Conservation (phyloP, 495 filamentous ascomycete species). For the Venustampulla echinocandica region DNA sequence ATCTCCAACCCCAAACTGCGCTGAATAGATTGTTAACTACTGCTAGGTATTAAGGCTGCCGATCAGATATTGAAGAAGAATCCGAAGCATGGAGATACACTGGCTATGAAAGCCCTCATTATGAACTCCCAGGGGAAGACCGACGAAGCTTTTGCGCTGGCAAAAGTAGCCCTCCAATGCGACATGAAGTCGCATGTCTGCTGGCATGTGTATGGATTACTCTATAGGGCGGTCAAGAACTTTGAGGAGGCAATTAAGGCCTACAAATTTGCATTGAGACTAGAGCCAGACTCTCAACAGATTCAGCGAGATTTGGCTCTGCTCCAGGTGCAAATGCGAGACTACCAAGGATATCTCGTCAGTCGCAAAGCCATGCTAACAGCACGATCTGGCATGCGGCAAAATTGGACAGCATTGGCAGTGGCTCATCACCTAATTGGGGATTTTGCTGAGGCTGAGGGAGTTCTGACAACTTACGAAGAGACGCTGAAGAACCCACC, state of each 20-base stretch:
- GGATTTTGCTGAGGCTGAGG: constrained; percentile 76
- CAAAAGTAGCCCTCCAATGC: constrained; percentile 80
- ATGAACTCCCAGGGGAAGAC: constrained; percentile 83
- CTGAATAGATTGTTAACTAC: constrained; percentile 1
- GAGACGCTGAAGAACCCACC: constrained; percentile 75
- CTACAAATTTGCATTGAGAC: constrained; percentile 85
- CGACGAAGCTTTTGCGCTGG: constrained; percentile 87
- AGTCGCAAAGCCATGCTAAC: constrained; percentile 80
- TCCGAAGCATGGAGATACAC: constrained; percentile 94
- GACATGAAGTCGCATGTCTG: constrained; percentile 99
- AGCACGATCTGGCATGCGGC: constrained; percentile 63
- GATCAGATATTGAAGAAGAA: constrained; percentile 91
- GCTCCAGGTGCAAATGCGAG: constrained; percentile 93
- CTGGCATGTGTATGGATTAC: constrained; percentile 98
- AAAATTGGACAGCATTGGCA: constrained; percentile 94
- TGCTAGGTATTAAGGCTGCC: constrained; percentile 72
- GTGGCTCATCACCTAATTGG: constrained; percentile 87
- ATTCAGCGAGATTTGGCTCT: constrained; percentile 91
- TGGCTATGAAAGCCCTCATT: constrained; percentile 97
- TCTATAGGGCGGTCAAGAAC: constrained; percentile 89
- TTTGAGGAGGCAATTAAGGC: constrained; percentile 98
- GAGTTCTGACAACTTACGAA: constrained; percentile 83
- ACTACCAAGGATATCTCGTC: constrained; percentile 87
- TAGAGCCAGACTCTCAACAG: constrained; percentile 87
- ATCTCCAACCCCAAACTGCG: neutral